Percentiles rank a stretch among this genome's conserved stretches.
phyloP scores from a whole-genome alignment of 768 basidiomycete species.

The Suillus subalutaceus region DNA sequence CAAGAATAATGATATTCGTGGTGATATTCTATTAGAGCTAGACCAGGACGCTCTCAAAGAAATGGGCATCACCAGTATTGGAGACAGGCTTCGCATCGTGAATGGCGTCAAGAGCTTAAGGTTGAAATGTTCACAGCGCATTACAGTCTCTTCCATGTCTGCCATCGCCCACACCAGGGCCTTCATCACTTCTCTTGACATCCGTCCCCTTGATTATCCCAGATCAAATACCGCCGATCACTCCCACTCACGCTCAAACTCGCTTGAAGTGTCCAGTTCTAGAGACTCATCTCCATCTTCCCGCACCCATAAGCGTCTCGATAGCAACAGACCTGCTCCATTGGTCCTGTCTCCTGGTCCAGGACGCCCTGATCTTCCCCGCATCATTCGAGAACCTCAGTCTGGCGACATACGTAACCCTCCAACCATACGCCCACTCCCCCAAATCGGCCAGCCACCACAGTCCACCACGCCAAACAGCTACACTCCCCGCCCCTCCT shows the following conservation, averaged over 20 bases:
- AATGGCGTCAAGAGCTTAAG: conserved; percentile 83
- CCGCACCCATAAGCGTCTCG: conserved; percentile 49
- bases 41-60: conserved; percentile 88
- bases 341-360: conserved; percentile 66
- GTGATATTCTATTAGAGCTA: conserved; percentile 88
- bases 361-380: conserved; percentile 66
- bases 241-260: conserved; percentile 27
- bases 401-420: conserved; percentile 49
- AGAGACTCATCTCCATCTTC: conserved; percentile 31
- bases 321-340: conserved; percentile 76
- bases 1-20: conserved; percentile 85
- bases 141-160: conserved; percentile 1
- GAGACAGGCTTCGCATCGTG: conserved; percentile 87
- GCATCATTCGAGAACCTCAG: conserved; percentile 63
- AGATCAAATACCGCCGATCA: conserved; percentile 13
- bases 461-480: conserved; percentile 35
- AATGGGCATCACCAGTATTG: conserved; percentile 87
- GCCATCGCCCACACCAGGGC: conserved; percentile 1
- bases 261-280: conserved; percentile 17
- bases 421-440: conserved; percentile 30
- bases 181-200: conserved; percentile 7
- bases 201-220: conserved; percentile 10
- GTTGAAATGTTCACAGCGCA: conserved; percentile 47
- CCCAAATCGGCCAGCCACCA: conserved; percentile 22
- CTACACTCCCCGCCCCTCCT: conserved; percentile 46